phyloP scores from a whole-genome alignment of 2,329 filamentous ascomycete genomes.

The Didymella pomorum region DNA sequence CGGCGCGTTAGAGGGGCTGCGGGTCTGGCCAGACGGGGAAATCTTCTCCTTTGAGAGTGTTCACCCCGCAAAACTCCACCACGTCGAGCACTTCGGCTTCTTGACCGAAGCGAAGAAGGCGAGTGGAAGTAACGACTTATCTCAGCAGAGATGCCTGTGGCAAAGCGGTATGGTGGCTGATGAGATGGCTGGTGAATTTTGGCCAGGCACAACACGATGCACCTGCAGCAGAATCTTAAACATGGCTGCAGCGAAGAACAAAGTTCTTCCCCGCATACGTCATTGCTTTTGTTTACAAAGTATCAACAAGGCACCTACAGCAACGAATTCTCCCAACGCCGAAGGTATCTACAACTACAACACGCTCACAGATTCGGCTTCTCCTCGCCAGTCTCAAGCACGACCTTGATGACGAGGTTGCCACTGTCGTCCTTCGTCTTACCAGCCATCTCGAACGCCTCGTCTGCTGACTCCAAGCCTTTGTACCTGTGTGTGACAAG shows the following conservation, averaged over 20 bases:
- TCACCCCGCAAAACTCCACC: constrained; percentile 13
- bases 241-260: background rate
- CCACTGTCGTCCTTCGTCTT: constrained; percentile 73
- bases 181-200: background rate
- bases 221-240: background rate
- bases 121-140: background rate
- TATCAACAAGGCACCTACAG: constrained; percentile 1
- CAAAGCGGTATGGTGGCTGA: background rate
- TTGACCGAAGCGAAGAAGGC: constrained; percentile 10
- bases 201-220: background rate
- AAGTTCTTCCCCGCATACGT: constrained; percentile 5
- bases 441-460: constrained; percentile 74
- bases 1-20: constrained; percentile 3
- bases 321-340: background rate
- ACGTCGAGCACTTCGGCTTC: constrained; percentile 8
- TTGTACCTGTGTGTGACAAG: constrained; percentile 78
- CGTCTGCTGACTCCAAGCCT: constrained; percentile 67
- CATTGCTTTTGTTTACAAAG: constrained; percentile 16
- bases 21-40: constrained; percentile 28
- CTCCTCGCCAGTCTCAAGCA: constrained; percentile 57
- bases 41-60: constrained; percentile 29
- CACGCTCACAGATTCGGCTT: constrained; percentile 27
- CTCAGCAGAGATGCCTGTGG: background rate
- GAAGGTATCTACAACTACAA: background rate
- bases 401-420: constrained; percentile 75